Evolutionary conservation across 768 basidiomycete species (phyloP).

Genomic region (Mycena rosella): DNA sequence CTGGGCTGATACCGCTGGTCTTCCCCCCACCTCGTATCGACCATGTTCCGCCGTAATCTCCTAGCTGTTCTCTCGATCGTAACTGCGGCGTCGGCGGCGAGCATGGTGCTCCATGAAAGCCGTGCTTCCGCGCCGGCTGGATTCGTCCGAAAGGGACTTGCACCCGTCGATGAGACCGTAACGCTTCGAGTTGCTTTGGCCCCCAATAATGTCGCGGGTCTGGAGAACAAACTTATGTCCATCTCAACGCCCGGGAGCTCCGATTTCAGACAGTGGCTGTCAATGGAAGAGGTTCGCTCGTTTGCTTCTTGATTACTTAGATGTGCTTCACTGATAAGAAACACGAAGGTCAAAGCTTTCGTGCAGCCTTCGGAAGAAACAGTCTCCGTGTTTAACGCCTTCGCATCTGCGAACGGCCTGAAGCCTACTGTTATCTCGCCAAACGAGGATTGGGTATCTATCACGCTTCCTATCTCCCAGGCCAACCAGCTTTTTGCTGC

Average conservation of each 20-base stretch:
- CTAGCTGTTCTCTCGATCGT: not conserved
- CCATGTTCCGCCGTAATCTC: not conserved
- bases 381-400: conserved; percentile 16
- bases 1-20: no score
- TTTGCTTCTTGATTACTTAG: not conserved
- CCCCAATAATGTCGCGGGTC: conserved; percentile 17
- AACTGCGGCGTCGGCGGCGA: not conserved
- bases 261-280: not conserved
- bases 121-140: conserved; percentile 14
- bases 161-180: not conserved
- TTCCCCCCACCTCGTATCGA: not conserved
- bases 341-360: conserved; percentile 12
- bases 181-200: conserved; percentile 20
- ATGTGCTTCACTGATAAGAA: not conserved
- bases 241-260: not conserved
- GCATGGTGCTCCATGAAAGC: conserved; percentile 15
- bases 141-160: conserved; percentile 11
- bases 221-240: not conserved
- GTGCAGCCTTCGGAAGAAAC: not conserved
- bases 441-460: conserved; percentile 5
- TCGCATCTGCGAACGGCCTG: conserved; percentile 22
- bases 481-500: conserved; percentile 20
- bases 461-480: conserved; percentile 10
- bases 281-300: conserved; percentile 13
- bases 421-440: conserved; percentile 22